phyloP scores from a whole-genome alignment of 495 filamentous ascomycete species.

The Talaromyces thailandensis region DNA sequence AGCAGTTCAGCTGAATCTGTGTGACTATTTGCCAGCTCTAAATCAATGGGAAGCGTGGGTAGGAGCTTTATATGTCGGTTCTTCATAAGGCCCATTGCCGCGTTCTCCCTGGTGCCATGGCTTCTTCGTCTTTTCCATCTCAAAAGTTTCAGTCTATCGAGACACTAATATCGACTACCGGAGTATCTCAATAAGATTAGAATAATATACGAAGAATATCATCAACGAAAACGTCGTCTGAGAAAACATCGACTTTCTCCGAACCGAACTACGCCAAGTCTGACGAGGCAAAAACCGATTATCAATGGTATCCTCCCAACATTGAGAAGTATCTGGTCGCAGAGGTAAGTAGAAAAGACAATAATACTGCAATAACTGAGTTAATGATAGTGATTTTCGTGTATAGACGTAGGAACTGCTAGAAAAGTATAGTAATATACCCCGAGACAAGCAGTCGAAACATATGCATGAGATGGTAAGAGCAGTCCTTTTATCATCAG shows the following conservation, averaged over 20 bases:
- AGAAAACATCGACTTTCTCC: not conserved
- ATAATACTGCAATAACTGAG: not conserved
- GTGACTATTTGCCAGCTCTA: too few relatives aligned
- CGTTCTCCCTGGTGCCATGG: too few relatives aligned
- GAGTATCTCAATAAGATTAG: too few relatives aligned
- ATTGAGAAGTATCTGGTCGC: conserved; percentile 6
- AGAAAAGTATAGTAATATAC: conserved; percentile 16
- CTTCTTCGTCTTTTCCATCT: too few relatives aligned
- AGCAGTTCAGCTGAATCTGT: too few relatives aligned
- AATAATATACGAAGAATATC: too few relatives aligned
- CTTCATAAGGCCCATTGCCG: too few relatives aligned
- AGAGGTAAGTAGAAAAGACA: not conserved
- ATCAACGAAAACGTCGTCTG: conserved; percentile 7
- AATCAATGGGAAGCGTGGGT: too few relatives aligned
- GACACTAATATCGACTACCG: too few relatives aligned
- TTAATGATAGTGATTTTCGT: conserved; percentile 8
- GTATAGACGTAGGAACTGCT: conserved; percentile 14
- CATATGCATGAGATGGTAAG: conserved; percentile 6
- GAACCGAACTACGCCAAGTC: conserved; percentile 5
- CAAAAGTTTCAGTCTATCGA: too few relatives aligned
- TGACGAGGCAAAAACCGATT: not conserved
- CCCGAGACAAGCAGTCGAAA: conserved; percentile 9
- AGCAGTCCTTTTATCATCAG: not conserved
- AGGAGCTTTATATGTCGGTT: too few relatives aligned
- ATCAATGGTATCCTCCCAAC: conserved; percentile 4